Evolutionary conservation across 108 stramenopile species (phyloP).

Genomic region (Nitzschia sp.): DNA sequence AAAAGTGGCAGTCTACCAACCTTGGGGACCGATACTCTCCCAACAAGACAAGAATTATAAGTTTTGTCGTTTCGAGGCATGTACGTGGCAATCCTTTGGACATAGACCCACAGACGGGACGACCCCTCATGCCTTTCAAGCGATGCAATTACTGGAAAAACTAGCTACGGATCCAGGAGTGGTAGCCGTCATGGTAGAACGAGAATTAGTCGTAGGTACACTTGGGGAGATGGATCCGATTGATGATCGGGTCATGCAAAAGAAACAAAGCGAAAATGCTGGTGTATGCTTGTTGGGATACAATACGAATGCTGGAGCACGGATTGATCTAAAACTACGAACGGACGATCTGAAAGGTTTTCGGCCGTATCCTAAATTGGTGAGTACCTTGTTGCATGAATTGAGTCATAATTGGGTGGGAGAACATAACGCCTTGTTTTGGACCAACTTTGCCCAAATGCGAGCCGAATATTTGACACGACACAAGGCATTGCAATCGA

Average conservation of each 20-base stretch:
- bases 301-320: slow-evolving; percentile 72
- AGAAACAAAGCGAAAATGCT: slow-evolving; percentile 3
- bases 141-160: slow-evolving; percentile 55
- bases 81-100: slow-evolving; percentile 52
- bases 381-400: slow-evolving; percentile 73
- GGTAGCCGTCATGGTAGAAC: slow-evolving; percentile 54
- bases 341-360: slow-evolving; percentile 62
- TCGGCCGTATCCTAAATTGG: slow-evolving; percentile 63
- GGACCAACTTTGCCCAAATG: slow-evolving; percentile 81
- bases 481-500: slow-evolving; percentile 39
- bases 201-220: slow-evolving; percentile 68
- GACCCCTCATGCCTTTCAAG: slow-evolving; percentile 62
- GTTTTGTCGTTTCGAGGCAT: slow-evolving; percentile 60
- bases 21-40: slow-evolving; percentile 17
- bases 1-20: background rate
- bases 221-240: slow-evolving; percentile 86
- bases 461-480: slow-evolving; percentile 65
- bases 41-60: slow-evolving; percentile 51
- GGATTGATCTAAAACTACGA: slow-evolving; percentile 73
- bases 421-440: slow-evolving; percentile 77
- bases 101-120: slow-evolving; percentile 39
- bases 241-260: slow-evolving; percentile 64
- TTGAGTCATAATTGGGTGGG: slow-evolving; percentile 82
- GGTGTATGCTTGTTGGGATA: slow-evolving; percentile 77
- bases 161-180: slow-evolving; percentile 74